Percentiles rank a stretch among this genome's conserved stretches.
Evolutionary conservation across 805 yeast species (phyloP).

Genomic region (Metahyphopichia silvanorum): DNA sequence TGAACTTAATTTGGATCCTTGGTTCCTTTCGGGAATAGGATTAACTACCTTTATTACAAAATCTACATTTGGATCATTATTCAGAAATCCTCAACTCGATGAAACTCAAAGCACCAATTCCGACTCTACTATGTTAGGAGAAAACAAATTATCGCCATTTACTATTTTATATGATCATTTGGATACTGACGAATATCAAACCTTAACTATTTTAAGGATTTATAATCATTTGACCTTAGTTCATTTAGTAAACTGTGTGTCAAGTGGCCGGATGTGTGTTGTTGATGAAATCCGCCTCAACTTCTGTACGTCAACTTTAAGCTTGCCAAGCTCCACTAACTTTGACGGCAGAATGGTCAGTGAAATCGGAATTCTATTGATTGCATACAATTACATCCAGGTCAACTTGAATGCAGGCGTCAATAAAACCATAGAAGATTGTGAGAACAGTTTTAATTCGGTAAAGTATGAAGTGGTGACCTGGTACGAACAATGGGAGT

Average conservation of each 20-base stretch:
- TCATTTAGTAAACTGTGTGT: conserved; percentile 63
- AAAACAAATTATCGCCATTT: conserved; percentile 13
- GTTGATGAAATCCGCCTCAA: conserved; percentile 58
- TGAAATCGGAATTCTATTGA: conserved; percentile 60
- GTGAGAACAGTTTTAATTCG: conserved; percentile 23
- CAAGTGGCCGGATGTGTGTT: conserved; percentile 63
- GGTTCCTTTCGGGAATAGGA: conserved; percentile 67
- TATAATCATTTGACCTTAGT: conserved; percentile 71
- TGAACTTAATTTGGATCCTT: conserved; percentile 57
- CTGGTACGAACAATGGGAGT: conserved; percentile 72
- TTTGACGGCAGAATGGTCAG: conserved; percentile 84
- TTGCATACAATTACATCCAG: conserved; percentile 58
- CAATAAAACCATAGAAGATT: conserved; percentile 9
- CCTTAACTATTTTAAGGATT: conserved; percentile 55
- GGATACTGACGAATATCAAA: conserved; percentile 44
- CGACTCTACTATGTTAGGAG: background rate
- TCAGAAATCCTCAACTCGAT: conserved; percentile 9
- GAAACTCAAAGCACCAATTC: conserved; percentile 3
- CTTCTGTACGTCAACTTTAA: conserved; percentile 55
- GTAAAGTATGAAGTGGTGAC: conserved; percentile 47
- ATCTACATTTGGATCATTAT: conserved; percentile 42
- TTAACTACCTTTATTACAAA: conserved; percentile 58
- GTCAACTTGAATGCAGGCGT: conserved; percentile 18
- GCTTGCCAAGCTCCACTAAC: conserved; percentile 60
- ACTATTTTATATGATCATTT: conserved; percentile 31